Percentiles rank a stretch among this genome's conserved stretches.
phyloP scores from a whole-genome alignment of 164 flowering plant species.

The Euptelea pleiosperma region DNA sequence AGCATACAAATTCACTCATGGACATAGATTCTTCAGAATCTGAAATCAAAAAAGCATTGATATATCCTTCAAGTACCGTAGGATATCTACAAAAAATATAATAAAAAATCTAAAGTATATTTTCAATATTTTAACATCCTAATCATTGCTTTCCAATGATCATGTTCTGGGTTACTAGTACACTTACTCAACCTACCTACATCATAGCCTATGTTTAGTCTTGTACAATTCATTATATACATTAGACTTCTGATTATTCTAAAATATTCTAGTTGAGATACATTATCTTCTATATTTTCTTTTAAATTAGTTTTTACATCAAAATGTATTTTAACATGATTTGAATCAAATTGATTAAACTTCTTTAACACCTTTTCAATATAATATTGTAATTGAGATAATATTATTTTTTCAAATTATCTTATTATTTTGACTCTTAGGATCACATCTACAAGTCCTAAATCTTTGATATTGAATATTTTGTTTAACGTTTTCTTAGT shows the following conservation, averaged over 20 bases:
- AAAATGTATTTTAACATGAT: neutral
- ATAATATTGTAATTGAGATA: neutral
- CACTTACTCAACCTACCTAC: neutral
- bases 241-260: neutral
- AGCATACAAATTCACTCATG: too few relatives aligned
- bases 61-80: too few relatives aligned
- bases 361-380: constrained; percentile 1
- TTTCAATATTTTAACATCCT: neutral
- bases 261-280: neutral
- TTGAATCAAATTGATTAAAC: neutral
- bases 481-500: neutral
- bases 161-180: neutral
- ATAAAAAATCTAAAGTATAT: neutral
- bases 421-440: neutral
- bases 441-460: neutral
- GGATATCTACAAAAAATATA: neutral
- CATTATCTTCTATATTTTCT: neutral
- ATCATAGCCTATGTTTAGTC: neutral
- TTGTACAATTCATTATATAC: neutral
- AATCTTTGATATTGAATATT: neutral
- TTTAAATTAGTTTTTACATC: neutral
- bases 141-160: neutral
- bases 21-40: too few relatives aligned
- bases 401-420: neutral
- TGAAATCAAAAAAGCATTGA: too few relatives aligned